Evolutionary conservation across 306 rosid genomes (phyloP), one percentile per base, ranked within the genome.

Genomic region (Cicer bijugum): DNA sequence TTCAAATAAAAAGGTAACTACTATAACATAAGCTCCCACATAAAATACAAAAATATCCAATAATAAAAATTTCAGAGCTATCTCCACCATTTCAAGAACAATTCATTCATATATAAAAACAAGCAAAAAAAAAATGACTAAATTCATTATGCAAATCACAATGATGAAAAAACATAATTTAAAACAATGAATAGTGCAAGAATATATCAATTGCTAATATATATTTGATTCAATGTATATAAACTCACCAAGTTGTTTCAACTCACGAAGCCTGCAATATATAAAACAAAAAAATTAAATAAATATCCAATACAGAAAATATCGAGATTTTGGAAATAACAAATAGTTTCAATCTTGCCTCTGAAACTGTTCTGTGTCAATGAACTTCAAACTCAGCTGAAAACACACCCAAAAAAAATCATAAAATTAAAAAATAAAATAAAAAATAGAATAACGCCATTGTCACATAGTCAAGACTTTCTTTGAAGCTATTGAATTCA

Each of bases 331-430:
- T 48, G 43, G 35, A 28, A 72, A 55, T 66, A 78, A 75, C 42
- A 65, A 56, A 64, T 67, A 60, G 58, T 28, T 39, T 45, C 45
- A 59, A 37, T 78, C 94, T 84, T 78, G 77, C 98, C 96, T 89
- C 75, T 94, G 97, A 82, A 91, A 94, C 89, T 94, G 91, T 73
- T 91, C 96, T 17, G 98, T 88, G 33, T 94, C 97, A 8, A 91
- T 85, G 81, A 94, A 94, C 84, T 89, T 94, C 95, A 94, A 78
- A 78, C 84, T 79, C 0, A 94, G 91, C 98, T 94, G 91, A 85
- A 87, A 83, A 75, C 4, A 28, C 33, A 28, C 28, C 2, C 0
- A 69, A 33, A 40, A 6, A 66, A 78, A 39, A 66, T 45, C 12
- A 20, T 3, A 43, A 77, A 44, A 6, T 33, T 20, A 6, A 45